A percentile compares a stretch with the other conserved stretches of the same genome.
These are phyloP conservation scores for Fusarium incarnatum DNA, from an alignment of 2,329 filamentous ascomycete species.

Conservation along the genomic window DNA sequence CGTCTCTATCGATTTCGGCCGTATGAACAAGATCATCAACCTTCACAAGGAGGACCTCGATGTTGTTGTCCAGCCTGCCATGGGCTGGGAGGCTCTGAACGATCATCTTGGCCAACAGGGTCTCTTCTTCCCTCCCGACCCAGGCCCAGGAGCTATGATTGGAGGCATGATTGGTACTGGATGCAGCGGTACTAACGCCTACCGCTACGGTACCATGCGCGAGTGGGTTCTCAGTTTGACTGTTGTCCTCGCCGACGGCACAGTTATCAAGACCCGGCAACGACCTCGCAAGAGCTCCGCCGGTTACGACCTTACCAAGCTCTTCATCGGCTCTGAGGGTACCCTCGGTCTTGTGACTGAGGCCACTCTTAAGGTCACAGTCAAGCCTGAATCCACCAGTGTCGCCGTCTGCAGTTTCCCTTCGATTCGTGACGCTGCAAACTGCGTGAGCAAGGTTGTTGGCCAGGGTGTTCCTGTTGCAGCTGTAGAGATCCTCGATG, in stretches of 20 bases:
- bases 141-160: constrained; percentile 91
- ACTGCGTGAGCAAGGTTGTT: constrained; percentile 84
- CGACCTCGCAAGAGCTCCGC: constrained; percentile 89
- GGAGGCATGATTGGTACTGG: constrained; percentile 86
- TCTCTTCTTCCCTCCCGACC: constrained; percentile 92
- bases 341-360: constrained; percentile 93
- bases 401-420: constrained; percentile 78
- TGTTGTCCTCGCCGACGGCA: constrained; percentile 90
- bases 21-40: constrained; percentile 83
- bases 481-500: constrained; percentile 92
- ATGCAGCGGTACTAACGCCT: constrained; percentile 85
- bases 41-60: constrained; percentile 84
- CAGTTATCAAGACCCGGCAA: constrained; percentile 88
- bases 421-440: constrained; percentile 75
- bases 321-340: constrained; percentile 92
- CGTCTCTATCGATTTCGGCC: constrained; percentile 85
- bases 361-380: constrained; percentile 87
- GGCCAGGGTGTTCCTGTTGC: constrained; percentile 84
- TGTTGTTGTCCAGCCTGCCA: constrained; percentile 80
- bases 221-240: constrained; percentile 92
- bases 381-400: constrained; percentile 80
- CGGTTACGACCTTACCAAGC: constrained; percentile 89
- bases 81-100: constrained; percentile 89
- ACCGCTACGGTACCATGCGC: constrained; percentile 93
- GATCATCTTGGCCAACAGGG: constrained; percentile 78